Evolutionary conservation across 2,329 filamentous ascomycete species (phyloP).

Genomic region (Gaeumannomyces sp.): DNA sequence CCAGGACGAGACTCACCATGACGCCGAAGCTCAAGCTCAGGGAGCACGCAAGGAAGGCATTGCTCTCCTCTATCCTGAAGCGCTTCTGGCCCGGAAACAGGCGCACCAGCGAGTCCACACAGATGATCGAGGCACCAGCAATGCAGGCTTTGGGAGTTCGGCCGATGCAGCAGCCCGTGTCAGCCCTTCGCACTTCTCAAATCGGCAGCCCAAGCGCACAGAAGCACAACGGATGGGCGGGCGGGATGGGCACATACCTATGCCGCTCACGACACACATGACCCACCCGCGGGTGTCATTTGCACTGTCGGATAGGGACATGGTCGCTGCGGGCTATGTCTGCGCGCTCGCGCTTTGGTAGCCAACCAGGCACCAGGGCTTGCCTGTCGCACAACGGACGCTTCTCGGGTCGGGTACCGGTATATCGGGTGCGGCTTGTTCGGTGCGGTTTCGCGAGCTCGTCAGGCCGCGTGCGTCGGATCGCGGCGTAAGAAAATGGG

Average conservation of each 20-base stretch:
- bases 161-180: background rate
- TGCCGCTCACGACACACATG: slow-evolving; percentile 77
- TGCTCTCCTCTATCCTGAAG: slow-evolving; percentile 87
- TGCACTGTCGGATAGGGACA: slow-evolving; percentile 41
- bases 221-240: slow-evolving; percentile 5
- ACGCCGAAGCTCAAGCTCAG: slow-evolving; percentile 92
- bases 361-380: no score
- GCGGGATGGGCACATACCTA: slow-evolving; percentile 40
- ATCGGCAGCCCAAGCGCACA: background rate
- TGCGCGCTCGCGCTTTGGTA: background rate
- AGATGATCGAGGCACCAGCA: slow-evolving; percentile 77
- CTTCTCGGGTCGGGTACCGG: background rate
- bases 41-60: slow-evolving; percentile 78
- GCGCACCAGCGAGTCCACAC: slow-evolving; percentile 71
- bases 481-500: background rate
- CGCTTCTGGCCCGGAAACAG: slow-evolving; percentile 64
- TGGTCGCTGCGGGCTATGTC: slow-evolving; percentile 22
- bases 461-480: background rate
- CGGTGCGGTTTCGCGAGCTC: background rate
- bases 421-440: background rate
- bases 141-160: slow-evolving; percentile 47
- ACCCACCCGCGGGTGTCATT: slow-evolving; percentile 94
- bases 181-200: background rate
- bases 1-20: slow-evolving; percentile 58
- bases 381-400: background rate